Evolutionary conservation across 2,329 filamentous ascomycete species (phyloP).

Genomic region (Xylariaceae sp.): DNA sequence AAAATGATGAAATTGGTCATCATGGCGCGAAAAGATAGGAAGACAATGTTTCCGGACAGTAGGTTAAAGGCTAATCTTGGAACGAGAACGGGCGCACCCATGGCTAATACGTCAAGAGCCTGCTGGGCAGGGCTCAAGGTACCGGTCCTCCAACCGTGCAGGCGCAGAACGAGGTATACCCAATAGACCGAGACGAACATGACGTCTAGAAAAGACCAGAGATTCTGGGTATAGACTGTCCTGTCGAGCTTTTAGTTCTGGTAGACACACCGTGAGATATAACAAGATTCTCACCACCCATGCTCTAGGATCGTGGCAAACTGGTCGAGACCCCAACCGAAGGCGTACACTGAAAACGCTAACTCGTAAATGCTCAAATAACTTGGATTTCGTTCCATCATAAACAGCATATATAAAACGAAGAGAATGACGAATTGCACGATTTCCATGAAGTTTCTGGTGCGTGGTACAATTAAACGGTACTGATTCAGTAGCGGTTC

Average conservation of each 20-base stretch:
- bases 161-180: slow-evolving; percentile 63
- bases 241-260: slow-evolving; percentile 32
- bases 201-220: slow-evolving; percentile 85
- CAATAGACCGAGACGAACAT: slow-evolving; percentile 70
- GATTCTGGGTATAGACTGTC: slow-evolving; percentile 81
- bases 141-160: slow-evolving; percentile 56
- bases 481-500: slow-evolving; percentile 80
- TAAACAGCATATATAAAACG: slow-evolving; percentile 65
- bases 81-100: slow-evolving; percentile 73
- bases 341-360: slow-evolving; percentile 67
- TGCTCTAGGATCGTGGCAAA: slow-evolving; percentile 74
- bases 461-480: slow-evolving; percentile 76
- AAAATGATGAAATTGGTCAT: slow-evolving; percentile 80
- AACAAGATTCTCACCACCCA: slow-evolving; percentile 45
- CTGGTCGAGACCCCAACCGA: slow-evolving; percentile 77
- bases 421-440: slow-evolving; percentile 70
- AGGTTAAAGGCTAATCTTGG: slow-evolving; percentile 79
- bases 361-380: slow-evolving; percentile 56
- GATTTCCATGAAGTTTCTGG: slow-evolving; percentile 70
- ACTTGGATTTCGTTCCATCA: slow-evolving; percentile 62
- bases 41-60: slow-evolving; percentile 79
- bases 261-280: too few relatives aligned
- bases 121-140: slow-evolving; percentile 53
- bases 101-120: slow-evolving; percentile 73
- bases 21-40: slow-evolving; percentile 77